phyloP scores from a whole-genome alignment of 1,284 basidiomycete genomes.

The Ustilago trichophora region DNA sequence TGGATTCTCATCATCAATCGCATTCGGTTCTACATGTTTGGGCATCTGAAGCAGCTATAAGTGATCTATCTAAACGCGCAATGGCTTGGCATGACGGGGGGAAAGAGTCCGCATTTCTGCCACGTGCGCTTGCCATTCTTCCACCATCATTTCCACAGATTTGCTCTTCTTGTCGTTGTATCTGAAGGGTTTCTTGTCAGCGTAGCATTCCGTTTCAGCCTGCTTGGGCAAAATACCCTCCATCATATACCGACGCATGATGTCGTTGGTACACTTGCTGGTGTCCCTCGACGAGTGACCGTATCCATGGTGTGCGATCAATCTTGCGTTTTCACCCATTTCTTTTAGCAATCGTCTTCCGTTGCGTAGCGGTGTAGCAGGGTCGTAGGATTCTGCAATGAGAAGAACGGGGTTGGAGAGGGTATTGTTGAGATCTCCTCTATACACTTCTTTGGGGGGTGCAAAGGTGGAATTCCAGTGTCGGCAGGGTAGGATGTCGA shows the following conservation, averaged over 20 bases:
- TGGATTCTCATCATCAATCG: too few species aligned
- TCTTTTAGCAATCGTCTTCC: conserved; percentile 18
- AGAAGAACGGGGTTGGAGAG: conserved; percentile 32
- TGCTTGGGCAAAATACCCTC: conserved; percentile 18
- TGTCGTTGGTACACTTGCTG: too few species aligned
- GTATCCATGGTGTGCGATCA: conserved; percentile 37
- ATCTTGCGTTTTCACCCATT: conserved; percentile 39
- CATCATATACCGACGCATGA: conserved; percentile 22
- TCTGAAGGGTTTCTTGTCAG: conserved; percentile 30
- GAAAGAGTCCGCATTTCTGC: conserved; percentile 2
- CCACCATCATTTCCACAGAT: not conserved
- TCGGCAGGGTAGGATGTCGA: conserved; percentile 41
- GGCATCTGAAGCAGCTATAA: too few species aligned
- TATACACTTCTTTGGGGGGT: conserved; percentile 31
- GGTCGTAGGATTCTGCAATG: conserved; percentile 40
- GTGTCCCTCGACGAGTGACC: conserved; percentile 21
- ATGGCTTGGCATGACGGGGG: not conserved
- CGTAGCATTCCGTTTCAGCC: conserved; percentile 23
- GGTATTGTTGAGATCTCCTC: conserved; percentile 20
- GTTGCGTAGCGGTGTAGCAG: conserved; percentile 40
- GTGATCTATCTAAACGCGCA: too few species aligned
- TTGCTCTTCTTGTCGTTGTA: not conserved
- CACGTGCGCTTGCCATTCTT: conserved; percentile 7
- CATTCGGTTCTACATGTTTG: too few species aligned
- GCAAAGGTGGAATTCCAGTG: conserved; percentile 29